Percentiles rank a stretch among this genome's conserved stretches.
Conservation (phyloP, 78 protist species). For the Tieghemostelium lacteum region DNA sequence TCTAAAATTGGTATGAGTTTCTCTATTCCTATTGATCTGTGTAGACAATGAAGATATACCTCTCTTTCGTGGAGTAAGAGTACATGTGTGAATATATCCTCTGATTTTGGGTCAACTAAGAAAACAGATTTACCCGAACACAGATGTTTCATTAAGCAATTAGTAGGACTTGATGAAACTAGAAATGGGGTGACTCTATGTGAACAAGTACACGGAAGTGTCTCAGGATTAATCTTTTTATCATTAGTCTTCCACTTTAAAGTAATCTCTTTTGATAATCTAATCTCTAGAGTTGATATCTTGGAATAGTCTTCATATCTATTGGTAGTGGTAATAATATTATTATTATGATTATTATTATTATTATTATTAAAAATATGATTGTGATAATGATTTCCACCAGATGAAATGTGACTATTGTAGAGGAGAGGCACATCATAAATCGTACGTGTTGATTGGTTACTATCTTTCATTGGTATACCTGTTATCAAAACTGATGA, state of each 20-base stretch:
- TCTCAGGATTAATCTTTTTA: slow-evolving; percentile 10
- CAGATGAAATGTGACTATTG: neutral
- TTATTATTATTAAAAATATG: neutral
- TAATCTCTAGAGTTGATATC: slow-evolving; percentile 11
- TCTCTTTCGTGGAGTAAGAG: slow-evolving; percentile 19
- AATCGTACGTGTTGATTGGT: neutral
- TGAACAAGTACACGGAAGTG: slow-evolving; percentile 19
- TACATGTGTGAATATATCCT: slow-evolving; percentile 35
- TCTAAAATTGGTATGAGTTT: slow-evolving; percentile 13
- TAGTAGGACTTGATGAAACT: slow-evolving; percentile 30
- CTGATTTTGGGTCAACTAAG: slow-evolving; percentile 1
- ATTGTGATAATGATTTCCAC: neutral
- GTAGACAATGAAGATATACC: slow-evolving; percentile 53
- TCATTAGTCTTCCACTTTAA: slow-evolving; percentile 43
- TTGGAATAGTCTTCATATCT: neutral
- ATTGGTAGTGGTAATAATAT: neutral
- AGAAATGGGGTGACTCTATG: slow-evolving; percentile 36
- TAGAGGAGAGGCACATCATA: slow-evolving; percentile 21
- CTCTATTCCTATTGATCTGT: slow-evolving; percentile 33
- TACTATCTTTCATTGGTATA: slow-evolving; percentile 63
- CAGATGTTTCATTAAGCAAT: slow-evolving; percentile 38
- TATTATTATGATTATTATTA: slow-evolving; percentile 2
- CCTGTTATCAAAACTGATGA: slow-evolving; percentile 30
- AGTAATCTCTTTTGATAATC: slow-evolving; percentile 13
- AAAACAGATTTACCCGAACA: slow-evolving; percentile 56